Percentiles rank a stretch among this genome's conserved stretches.
These are phyloP conservation scores for Thielaviopsis euricoi DNA, from an alignment of 2,329 filamentous ascomycete species.

Conservation along the genomic window DNA sequence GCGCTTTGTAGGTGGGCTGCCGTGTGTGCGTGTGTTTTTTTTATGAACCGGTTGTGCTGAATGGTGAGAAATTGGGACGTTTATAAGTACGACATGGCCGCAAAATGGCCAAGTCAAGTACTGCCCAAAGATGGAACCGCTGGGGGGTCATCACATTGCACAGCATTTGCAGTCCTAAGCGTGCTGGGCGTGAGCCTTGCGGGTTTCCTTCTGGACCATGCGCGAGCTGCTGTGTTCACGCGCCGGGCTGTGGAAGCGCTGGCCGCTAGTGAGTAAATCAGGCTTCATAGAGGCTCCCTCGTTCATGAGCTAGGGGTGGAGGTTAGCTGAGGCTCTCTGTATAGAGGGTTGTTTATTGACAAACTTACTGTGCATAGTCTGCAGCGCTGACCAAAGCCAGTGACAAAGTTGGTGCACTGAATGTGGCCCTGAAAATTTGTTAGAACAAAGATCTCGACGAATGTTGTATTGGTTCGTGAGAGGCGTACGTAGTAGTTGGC, in stretches of 20 bases:
- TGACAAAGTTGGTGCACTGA: conserved; percentile 19
- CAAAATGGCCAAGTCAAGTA: too few relatives aligned
- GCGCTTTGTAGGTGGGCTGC: not conserved
- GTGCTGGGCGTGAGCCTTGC: not conserved
- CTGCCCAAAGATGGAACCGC: too few relatives aligned
- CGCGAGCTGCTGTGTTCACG: not conserved
- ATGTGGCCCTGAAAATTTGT: conserved; percentile 16
- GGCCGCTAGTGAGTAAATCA: conserved; percentile 1
- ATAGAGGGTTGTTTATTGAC: not conserved
- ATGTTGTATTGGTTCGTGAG: not conserved
- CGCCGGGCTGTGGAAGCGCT: conserved; percentile 1
- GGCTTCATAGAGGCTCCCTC: conserved; percentile 7
- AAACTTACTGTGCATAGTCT: conserved; percentile 17
- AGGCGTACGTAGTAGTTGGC: conserved; percentile 19
- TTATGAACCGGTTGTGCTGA: too few relatives aligned
- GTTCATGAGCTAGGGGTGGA: conserved; percentile 1
- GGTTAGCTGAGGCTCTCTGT: not conserved
- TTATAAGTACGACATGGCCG: not conserved
- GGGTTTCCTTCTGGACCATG: not conserved
- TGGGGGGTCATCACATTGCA: not conserved
- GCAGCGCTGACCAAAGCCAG: conserved; percentile 18
- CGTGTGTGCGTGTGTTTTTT: not conserved
- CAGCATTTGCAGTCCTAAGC: not conserved
- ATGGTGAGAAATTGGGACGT: not conserved
- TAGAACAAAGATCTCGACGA: too few relatives aligned